A percentile compares a stretch with the other conserved stretches of the same genome.
These are phyloP conservation scores for Scheffersomyces segobiensis DNA, from an alignment of 1,139 yeast species.

Conservation along the genomic window DNA sequence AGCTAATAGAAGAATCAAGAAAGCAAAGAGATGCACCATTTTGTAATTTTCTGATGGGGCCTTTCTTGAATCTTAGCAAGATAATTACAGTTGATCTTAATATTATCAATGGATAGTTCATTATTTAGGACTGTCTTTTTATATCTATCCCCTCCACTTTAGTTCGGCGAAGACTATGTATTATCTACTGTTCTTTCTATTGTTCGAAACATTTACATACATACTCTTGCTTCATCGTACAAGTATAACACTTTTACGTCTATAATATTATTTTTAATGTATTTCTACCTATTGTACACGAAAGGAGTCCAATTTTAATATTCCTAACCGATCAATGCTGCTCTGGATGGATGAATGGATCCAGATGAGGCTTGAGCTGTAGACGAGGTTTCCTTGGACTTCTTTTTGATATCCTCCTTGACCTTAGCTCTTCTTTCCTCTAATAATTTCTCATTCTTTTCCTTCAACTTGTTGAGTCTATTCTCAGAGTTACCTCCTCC, in stretches of 20 bases:
- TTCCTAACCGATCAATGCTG: conserved; percentile 35
- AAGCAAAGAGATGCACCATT: conserved; percentile 24
- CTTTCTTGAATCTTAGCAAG: no score
- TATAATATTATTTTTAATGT: neutral
- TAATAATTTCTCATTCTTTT: conserved; percentile 72
- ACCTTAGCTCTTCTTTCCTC: conserved; percentile 62
- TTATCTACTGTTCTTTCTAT: neutral
- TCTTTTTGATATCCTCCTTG: conserved; percentile 34
- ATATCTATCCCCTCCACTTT: neutral
- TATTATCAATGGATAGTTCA: neutral
- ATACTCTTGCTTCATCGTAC: neutral
- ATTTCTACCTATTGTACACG: neutral
- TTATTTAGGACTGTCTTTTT: neutral
- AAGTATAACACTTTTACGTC: neutral
- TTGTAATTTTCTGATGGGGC: conserved; percentile 25
- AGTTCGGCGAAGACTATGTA: neutral
- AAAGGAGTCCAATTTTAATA: neutral
- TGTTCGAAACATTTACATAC: neutral
- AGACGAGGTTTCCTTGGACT: conserved; percentile 16
- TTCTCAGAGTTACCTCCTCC: conserved; percentile 91
- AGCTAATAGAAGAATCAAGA: conserved; percentile 41
- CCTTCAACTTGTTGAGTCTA: conserved; percentile 69
- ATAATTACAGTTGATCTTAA: neutral
- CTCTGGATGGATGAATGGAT: conserved; percentile 63
- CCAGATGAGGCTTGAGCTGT: conserved; percentile 22